Conservation (phyloP, 2,329 filamentous ascomycete species). For the Ophiostoma himal-ulmi region DNA sequence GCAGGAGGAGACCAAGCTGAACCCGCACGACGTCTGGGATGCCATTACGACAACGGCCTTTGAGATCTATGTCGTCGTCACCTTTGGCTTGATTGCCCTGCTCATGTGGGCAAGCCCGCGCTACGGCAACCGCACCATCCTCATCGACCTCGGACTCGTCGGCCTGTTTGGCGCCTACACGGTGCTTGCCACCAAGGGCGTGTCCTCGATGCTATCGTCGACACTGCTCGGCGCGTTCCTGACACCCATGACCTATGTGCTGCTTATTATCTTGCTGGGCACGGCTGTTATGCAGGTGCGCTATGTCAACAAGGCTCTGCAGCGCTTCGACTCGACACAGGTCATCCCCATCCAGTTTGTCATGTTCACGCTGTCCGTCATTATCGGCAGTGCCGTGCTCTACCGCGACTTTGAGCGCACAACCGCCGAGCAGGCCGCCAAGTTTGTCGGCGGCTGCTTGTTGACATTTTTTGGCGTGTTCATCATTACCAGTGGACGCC, state of each 20-base stretch:
- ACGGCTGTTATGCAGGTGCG: conserved; percentile 96
- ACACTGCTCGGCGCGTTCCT: conserved; percentile 83
- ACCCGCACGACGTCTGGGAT: conserved; percentile 82
- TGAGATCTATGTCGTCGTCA: conserved; percentile 80
- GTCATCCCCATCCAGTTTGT: conserved; percentile 98
- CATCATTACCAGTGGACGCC: conserved; percentile 82
- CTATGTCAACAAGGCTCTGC: conserved; percentile 82
- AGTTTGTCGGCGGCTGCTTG: conserved; percentile 85
- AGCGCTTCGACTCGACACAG: conserved; percentile 93
- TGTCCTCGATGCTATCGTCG: conserved; percentile 89
- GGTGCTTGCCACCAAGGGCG: conserved; percentile 91
- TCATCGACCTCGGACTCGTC: conserved; percentile 90
- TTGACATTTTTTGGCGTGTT: conserved; percentile 97
- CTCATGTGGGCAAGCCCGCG: conserved; percentile 77
- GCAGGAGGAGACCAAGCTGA: conserved; percentile 81
- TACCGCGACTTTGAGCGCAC: conserved; percentile 93
- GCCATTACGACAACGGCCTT: conserved; percentile 86
- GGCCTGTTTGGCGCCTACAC: conserved; percentile 94
- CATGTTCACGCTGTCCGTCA: conserved; percentile 90
- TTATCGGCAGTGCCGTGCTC: conserved; percentile 84
- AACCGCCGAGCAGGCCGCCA: conserved; percentile 63
- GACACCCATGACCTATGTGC: conserved; percentile 83
- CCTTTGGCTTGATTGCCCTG: conserved; percentile 62
- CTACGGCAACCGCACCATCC: conserved; percentile 78
- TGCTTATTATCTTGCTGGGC: conserved; percentile 70